Percentiles rank a stretch among this genome's conserved stretches.
Conservation (phyloP, 2,329 filamentous ascomycete species). For the Xylaria sp. region DNA sequence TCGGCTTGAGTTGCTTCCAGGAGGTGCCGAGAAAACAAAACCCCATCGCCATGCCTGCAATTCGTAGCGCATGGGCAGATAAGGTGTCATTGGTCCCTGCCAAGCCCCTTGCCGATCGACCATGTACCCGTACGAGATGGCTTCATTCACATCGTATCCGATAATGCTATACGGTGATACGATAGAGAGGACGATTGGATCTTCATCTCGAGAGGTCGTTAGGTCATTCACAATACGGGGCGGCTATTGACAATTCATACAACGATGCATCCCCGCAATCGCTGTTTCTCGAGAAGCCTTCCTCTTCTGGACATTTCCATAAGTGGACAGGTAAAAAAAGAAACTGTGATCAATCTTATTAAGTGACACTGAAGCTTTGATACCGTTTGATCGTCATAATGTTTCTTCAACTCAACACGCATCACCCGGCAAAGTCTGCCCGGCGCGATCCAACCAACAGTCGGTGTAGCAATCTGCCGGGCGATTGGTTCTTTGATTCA, state of each 20-base stretch:
- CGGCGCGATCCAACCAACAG: background rate
- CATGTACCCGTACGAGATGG: background rate
- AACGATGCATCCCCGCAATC: no score
- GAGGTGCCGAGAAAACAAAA: slow-evolving; percentile 26
- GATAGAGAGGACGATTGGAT: background rate
- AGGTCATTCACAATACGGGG: background rate
- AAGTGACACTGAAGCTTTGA: slow-evolving; percentile 22
- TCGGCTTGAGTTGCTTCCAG: slow-evolving; percentile 43
- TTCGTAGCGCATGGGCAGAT: slow-evolving; percentile 6
- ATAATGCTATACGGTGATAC: background rate
- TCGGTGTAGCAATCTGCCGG: background rate
- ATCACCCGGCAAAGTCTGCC: background rate
- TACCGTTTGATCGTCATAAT: slow-evolving; percentile 28
- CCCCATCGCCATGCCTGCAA: slow-evolving; percentile 10
- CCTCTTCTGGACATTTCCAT: background rate
- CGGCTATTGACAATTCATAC: background rate
- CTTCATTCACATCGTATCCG: background rate
- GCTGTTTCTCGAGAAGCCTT: background rate
- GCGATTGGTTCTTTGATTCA: no score
- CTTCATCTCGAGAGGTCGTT: no score
- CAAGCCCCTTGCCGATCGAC: slow-evolving; percentile 4
- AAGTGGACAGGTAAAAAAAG: slow-evolving; percentile 1
- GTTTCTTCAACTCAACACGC: background rate
- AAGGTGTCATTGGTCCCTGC: slow-evolving; percentile 7
- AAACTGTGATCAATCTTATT: background rate